Conservation (phyloP, 2,329 filamentous ascomycete genomes). For the Plenodomus tracheiphilus region DNA sequence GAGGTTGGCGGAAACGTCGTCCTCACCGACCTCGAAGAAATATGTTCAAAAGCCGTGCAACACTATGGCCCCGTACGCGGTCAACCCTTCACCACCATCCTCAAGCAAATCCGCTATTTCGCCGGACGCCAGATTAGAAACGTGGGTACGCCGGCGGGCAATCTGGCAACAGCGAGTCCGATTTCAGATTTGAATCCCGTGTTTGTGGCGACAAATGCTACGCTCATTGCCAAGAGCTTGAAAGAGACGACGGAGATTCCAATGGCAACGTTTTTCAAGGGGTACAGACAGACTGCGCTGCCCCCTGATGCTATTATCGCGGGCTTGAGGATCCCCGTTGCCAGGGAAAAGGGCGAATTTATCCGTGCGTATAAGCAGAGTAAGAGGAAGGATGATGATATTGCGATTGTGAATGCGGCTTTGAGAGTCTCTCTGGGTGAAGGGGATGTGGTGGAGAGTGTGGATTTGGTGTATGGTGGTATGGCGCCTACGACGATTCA, state of each 20-base stretch:
- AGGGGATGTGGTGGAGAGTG: slow-evolving; percentile 70
- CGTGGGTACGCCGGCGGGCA: slow-evolving; percentile 94
- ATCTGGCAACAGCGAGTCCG: slow-evolving; percentile 89
- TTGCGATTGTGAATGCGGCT: slow-evolving; percentile 92
- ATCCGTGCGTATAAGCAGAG: slow-evolving; percentile 93
- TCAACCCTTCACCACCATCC: slow-evolving; percentile 86
- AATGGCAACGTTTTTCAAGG: slow-evolving; percentile 90
- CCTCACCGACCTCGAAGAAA: slow-evolving; percentile 85
- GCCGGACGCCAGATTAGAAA: slow-evolving; percentile 95
- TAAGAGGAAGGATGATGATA: slow-evolving; percentile 97
- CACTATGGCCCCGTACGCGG: slow-evolving; percentile 72
- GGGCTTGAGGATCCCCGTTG: slow-evolving; percentile 81
- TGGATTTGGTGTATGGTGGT: slow-evolving; percentile 86
- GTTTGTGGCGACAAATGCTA: slow-evolving; percentile 82
- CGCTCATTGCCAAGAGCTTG: slow-evolving; percentile 77
- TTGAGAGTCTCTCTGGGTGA: slow-evolving; percentile 73
- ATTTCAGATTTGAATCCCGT: slow-evolving; percentile 97
- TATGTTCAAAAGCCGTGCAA: slow-evolving; percentile 76
- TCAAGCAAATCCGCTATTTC: slow-evolving; percentile 94
- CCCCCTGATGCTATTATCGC: slow-evolving; percentile 81
- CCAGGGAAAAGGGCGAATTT: slow-evolving; percentile 74
- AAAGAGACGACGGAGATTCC: slow-evolving; percentile 79
- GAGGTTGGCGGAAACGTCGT: slow-evolving; percentile 93
- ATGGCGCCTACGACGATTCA: slow-evolving; percentile 93
- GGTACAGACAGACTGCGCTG: slow-evolving; percentile 83